Conservation (phyloP, 352 stramenopile genomes). For the Pythium sp. region DNA sequence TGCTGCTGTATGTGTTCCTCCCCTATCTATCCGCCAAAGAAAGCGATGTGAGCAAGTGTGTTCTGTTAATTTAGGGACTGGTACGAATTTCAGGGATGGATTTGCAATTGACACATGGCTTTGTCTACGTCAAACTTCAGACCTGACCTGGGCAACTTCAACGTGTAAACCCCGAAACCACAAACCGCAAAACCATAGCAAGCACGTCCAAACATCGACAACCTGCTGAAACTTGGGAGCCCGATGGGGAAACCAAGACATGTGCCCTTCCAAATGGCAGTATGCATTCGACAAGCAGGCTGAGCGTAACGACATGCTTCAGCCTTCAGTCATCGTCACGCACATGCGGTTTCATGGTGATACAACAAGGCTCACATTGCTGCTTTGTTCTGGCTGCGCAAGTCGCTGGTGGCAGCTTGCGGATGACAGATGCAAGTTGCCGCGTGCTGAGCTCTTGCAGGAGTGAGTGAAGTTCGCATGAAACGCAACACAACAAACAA, state of each 20-base stretch:
- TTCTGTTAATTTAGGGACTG: not conserved
- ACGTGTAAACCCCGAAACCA: not conserved
- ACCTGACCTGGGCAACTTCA: not conserved
- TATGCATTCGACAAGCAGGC: not conserved
- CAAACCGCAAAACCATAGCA: no score
- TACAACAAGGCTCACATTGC: not conserved
- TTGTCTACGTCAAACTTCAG: conserved; percentile 5
- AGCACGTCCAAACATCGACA: no score
- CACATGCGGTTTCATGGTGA: not conserved
- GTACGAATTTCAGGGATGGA: not conserved
- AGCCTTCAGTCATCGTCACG: not conserved
- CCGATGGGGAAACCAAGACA: not conserved
- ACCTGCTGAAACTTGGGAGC: not conserved
- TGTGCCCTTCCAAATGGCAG: not conserved
- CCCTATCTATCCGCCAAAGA: no score
- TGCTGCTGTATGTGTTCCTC: no score
- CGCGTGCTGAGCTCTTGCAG: not conserved
- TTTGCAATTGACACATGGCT: not conserved
- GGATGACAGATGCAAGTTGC: not conserved
- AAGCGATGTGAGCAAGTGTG: no score
- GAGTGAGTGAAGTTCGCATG: not conserved
- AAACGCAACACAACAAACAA: not conserved
- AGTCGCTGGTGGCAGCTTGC: not conserved
- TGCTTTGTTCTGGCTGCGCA: not conserved
- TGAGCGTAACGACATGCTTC: not conserved